Evolutionary conservation across 768 basidiomycete genomes (phyloP), one percentile per base, ranked within the genome.

Genomic region (Lactarius quietus): DNA sequence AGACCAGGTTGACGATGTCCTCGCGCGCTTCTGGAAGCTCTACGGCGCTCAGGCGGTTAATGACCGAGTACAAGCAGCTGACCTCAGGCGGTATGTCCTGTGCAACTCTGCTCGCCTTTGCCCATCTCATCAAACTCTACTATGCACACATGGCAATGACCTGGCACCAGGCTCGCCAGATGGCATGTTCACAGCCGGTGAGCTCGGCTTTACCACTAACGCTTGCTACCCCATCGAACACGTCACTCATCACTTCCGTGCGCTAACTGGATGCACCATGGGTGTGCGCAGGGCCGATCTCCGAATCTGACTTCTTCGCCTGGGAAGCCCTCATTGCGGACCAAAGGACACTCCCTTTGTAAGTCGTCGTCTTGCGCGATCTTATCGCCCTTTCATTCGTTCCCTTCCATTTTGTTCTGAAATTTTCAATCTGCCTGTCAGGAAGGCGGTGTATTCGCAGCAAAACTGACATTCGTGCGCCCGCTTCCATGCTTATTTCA

Each of bases 271-370:
- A 38, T 15, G 14, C 33, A 33, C 33, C 33, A 33, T 33, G 33
- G 3, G 38, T 53, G 6, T 39, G 8, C 6, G 68, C 73, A 90
- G 94, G 94, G 1, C 94, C 94, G 43, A 81, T 95, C 69, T 88
- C 91, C 61, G 94, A 97, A 77, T 86, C 89, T 62, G 93, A 97
- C 76, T 93, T 98, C 80, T 93, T 97, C 76, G 90, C 88, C 63
- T 96, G 95, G 95, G 95, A 97, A 77, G 94, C 95, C 9, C 81
- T 98, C 70, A 94, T 98, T 88, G 85, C 73, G 95, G 95, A 3
- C 95, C 95, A 26, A 92, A 95, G 73, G 95, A 93, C 68, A 98
- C 95, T 39, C 95, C 95, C 1, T 97, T 95, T 72, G 92, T 94
- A 76, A 75, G 88, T 79, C 12, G 45, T 23, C 23, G 5, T 51